phyloP scores from a whole-genome alignment of 352 stramenopile species.

The Globisporangium sylvaticum region DNA sequence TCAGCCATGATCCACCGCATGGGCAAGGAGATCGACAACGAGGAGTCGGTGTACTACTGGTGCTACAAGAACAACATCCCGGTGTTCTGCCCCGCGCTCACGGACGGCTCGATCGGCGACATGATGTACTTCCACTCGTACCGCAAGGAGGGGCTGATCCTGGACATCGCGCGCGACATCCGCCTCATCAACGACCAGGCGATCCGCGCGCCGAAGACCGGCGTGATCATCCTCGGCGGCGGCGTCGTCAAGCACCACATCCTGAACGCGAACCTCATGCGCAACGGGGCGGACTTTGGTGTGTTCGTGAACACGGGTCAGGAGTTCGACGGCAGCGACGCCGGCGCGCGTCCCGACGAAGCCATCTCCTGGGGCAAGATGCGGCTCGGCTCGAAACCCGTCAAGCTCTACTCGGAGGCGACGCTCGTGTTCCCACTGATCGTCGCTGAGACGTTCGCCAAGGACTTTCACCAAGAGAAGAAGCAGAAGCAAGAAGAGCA shows the following conservation, averaged over 20 bases:
- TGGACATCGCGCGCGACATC: slow-evolving; percentile 98
- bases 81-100: slow-evolving; percentile 99
- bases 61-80: slow-evolving; percentile 99
- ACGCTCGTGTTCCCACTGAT: slow-evolving; percentile 99
- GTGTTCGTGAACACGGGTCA: slow-evolving; percentile 99
- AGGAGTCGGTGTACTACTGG: slow-evolving; percentile 99
- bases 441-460: slow-evolving; percentile 98
- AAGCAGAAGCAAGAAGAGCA: slow-evolving; percentile 21
- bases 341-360: slow-evolving; percentile 96
- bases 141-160: slow-evolving; percentile 94
- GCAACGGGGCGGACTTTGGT: slow-evolving; percentile 98
- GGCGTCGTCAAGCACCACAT: slow-evolving; percentile 99
- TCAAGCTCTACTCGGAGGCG: slow-evolving; percentile 97
- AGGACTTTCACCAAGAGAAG: slow-evolving; percentile 77
- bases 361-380: slow-evolving; percentile 99
- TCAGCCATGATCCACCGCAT: slow-evolving; percentile 95
- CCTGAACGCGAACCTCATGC: slow-evolving; percentile 99
- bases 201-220: slow-evolving; percentile 92
- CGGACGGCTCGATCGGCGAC: slow-evolving; percentile 98
- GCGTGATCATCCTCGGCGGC: slow-evolving; percentile 98
- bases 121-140: slow-evolving; percentile 99
- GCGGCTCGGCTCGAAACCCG: slow-evolving; percentile 89
- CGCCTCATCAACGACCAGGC: slow-evolving; percentile 97
- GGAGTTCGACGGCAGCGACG: slow-evolving; percentile 98
- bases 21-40: slow-evolving; percentile 98